phyloP scores from a whole-genome alignment of 345 rosid species.

The Lenwebbia sp. region DNA sequence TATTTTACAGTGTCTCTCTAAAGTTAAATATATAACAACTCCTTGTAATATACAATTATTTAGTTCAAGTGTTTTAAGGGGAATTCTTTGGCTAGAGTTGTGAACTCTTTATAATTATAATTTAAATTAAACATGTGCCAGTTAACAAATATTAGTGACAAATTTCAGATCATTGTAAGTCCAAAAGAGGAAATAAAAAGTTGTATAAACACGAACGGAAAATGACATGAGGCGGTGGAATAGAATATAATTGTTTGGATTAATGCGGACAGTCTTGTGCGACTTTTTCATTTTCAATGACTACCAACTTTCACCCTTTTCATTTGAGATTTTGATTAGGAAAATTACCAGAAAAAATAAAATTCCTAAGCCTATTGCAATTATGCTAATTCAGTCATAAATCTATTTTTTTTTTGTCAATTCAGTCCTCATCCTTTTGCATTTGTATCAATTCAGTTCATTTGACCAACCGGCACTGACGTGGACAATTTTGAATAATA shows the following conservation, averaged over 20 bases:
- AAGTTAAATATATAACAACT: neutral
- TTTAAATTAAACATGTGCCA: neutral
- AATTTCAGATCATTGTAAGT: neutral
- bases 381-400: too few species aligned
- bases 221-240: neutral
- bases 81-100: slow-evolving; percentile 7
- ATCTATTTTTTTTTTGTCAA: too few species aligned
- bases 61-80: neutral
- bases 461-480: too few species aligned
- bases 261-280: neutral
- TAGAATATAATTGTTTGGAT: neutral
- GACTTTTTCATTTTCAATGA: neutral
- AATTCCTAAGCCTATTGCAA: too few species aligned
- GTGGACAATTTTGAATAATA: too few species aligned
- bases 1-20: neutral
- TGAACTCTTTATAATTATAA: neutral
- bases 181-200: neutral
- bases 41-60: neutral
- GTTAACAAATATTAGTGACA: neutral
- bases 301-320: neutral
- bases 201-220: neutral
- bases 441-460: too few species aligned
- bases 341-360: too few species aligned
- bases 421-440: too few species aligned
- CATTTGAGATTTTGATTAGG: too few species aligned